These are phyloP conservation scores for Arabidopsis lyrata DNA, from an alignment of 441 rosid genomes.

Conservation along the genomic window DNA sequence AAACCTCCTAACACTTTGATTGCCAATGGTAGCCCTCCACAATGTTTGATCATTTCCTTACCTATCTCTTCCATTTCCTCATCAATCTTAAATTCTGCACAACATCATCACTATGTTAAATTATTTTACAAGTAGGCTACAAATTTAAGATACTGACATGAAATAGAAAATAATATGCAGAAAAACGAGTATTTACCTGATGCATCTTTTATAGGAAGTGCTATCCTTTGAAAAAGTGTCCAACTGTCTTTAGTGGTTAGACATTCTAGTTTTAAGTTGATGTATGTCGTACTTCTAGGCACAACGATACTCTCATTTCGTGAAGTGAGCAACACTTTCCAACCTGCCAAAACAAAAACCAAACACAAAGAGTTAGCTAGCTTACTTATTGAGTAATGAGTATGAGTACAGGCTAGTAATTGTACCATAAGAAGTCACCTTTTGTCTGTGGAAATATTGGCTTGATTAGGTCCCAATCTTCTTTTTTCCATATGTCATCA, in stretches of 20 bases:
- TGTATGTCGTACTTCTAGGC: background rate
- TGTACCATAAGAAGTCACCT: background rate
- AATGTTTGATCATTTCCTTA: conserved; percentile 20
- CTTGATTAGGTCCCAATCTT: conserved; percentile 34
- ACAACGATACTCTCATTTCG: conserved; percentile 22
- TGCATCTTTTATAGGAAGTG: conserved; percentile 10
- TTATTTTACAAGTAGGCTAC: too few species aligned
- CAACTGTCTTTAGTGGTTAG: conserved; percentile 32
- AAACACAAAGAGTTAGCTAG: background rate
- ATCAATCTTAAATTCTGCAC: background rate
- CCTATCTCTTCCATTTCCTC: conserved; percentile 24
- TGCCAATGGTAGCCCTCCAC: conserved; percentile 43
- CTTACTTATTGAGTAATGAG: background rate
- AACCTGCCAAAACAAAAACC: background rate
- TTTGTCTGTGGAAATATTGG: conserved; percentile 16
- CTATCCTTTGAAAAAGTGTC: conserved; percentile 33
- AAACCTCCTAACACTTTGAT: conserved; percentile 28
- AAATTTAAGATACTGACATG: too few species aligned
- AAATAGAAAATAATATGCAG: too few species aligned
- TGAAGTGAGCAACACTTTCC: conserved; percentile 43
- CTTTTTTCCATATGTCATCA: conserved; percentile 42
- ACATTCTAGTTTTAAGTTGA: conserved; percentile 21
- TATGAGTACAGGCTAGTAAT: too few species aligned
- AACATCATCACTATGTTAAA: background rate
- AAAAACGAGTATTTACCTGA: background rate